These are phyloP conservation scores for Acanthamoeba lenticulata DNA, from an alignment of 208 protist genomes.

Conservation along the genomic window DNA sequence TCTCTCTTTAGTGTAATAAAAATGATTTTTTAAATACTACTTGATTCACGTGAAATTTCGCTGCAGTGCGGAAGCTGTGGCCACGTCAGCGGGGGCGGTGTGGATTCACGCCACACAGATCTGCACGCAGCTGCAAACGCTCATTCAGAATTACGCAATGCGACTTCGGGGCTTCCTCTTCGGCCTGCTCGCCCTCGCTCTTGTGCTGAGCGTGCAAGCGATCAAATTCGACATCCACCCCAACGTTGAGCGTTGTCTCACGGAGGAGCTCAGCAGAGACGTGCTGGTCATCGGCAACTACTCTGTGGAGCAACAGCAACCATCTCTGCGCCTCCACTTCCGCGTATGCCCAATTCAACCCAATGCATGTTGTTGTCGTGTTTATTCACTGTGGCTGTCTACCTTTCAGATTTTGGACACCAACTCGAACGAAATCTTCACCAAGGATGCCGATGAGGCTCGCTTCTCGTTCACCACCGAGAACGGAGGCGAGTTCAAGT, in stretches of 20 bases:
- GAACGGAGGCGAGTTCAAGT: constrained; percentile 52
- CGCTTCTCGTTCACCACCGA: constrained; percentile 61
- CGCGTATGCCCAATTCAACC: not conserved
- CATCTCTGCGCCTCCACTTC: constrained; percentile 13
- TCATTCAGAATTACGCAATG: too few relatives aligned
- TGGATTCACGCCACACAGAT: too few relatives aligned
- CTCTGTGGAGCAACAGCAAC: not conserved
- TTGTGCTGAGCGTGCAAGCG: not conserved
- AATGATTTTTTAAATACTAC: too few relatives aligned
- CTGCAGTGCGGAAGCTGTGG: too few relatives aligned
- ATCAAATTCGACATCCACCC: constrained; percentile 57
- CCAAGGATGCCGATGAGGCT: not conserved
- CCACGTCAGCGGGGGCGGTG: too few relatives aligned
- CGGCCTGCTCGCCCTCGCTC: not conserved
- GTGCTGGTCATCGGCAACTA: constrained; percentile 55
- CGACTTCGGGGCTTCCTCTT: too few relatives aligned
- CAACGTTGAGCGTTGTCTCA: not conserved
- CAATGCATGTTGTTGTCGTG: not conserved
- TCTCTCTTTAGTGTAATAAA: too few relatives aligned
- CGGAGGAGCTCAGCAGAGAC: constrained; percentile 54
- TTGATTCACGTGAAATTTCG: too few relatives aligned
- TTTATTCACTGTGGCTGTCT: not conserved
- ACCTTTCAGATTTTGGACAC: constrained; percentile 47
- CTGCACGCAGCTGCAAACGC: too few relatives aligned
- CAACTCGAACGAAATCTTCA: not conserved